These are phyloP conservation scores for Leishmania guyanensis DNA, from an alignment of 208 protist species.

Conservation along the genomic window DNA sequence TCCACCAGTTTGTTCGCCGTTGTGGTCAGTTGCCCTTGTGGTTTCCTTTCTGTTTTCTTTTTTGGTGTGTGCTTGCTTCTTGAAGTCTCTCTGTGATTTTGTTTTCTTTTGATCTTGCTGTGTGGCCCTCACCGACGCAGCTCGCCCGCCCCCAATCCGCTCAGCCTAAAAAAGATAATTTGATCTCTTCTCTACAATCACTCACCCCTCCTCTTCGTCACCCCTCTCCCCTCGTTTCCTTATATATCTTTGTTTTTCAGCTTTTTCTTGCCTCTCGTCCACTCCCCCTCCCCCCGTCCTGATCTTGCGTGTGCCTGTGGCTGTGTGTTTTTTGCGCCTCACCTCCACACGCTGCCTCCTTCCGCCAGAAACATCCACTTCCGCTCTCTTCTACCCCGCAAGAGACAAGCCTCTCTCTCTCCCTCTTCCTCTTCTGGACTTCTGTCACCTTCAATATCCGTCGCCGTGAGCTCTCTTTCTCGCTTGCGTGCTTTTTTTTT, in stretches of 20 bases:
- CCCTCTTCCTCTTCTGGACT: too few relatives aligned
- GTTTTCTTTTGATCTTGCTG: constrained; percentile 2
- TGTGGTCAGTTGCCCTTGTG: not conserved
- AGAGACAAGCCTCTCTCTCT: too few relatives aligned
- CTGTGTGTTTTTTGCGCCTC: not conserved
- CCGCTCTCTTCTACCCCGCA: not conserved
- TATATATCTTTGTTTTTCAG: not conserved
- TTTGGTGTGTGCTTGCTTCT: not conserved
- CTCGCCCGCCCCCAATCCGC: not conserved
- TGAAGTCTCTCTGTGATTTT: not conserved
- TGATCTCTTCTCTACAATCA: not conserved
- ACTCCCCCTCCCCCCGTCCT: not conserved
- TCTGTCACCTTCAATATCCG: not conserved
- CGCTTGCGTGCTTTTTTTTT: not conserved
- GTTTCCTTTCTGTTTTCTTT: not conserved
- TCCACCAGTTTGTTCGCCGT: not conserved
- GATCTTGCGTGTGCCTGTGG: not conserved
- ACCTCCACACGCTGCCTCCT: not conserved
- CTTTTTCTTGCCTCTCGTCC: not conserved
- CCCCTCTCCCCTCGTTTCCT: not conserved
- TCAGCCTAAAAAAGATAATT: not conserved
- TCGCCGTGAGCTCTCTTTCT: not conserved
- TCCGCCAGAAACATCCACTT: not conserved
- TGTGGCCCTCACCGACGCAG: not conserved
- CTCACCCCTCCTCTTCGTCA: not conserved